Percentiles rank a stretch among this genome's conserved stretches.
phyloP scores from a whole-genome alignment of 495 filamentous ascomycete genomes.

The Lasiosphaeria hispida region DNA sequence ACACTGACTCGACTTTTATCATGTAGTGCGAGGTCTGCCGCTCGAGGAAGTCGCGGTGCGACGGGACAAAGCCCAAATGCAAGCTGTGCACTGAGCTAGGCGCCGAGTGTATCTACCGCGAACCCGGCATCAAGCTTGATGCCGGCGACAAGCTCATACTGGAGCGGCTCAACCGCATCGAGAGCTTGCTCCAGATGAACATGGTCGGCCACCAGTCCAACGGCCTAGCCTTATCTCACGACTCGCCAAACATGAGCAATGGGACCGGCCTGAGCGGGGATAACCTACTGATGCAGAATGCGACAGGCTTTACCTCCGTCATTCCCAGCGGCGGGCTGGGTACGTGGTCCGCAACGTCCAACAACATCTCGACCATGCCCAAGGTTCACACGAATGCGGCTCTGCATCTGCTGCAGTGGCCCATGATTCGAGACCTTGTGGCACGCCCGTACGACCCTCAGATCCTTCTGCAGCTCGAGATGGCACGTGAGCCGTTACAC shows the following conservation, averaged over 20 bases:
- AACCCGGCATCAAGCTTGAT: conserved; percentile 84
- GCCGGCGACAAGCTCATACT: conserved; percentile 83
- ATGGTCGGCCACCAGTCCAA: conserved; percentile 45
- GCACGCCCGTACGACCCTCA: conserved; percentile 74
- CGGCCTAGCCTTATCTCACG: conserved; percentile 43
- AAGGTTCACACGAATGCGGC: conserved; percentile 79
- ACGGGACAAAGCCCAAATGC: conserved; percentile 80
- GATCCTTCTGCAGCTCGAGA: conserved; percentile 76
- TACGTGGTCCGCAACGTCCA: conserved; percentile 63
- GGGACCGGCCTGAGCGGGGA: conserved; percentile 65
- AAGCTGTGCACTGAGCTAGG: conserved; percentile 78
- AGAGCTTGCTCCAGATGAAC: conserved; percentile 70
- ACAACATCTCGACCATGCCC: conserved; percentile 81
- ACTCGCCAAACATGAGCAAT: conserved; percentile 70
- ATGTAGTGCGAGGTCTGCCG: conserved; percentile 79
- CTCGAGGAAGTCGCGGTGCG: conserved; percentile 77
- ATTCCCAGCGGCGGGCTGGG: conserved; percentile 66
- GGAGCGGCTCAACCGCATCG: conserved; percentile 71
- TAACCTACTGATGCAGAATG: conserved; percentile 51
- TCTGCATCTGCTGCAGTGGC: conserved; percentile 75
- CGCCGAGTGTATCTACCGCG: conserved; percentile 78
- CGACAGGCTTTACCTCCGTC: conserved; percentile 51
- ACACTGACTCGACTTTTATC: conserved; percentile 26
- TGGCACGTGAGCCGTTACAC: conserved; percentile 70
- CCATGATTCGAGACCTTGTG: conserved; percentile 72